These are phyloP conservation scores for Pleoardoris graminearum DNA, from an alignment of 2,329 filamentous ascomycete genomes.

Conservation along the genomic window DNA sequence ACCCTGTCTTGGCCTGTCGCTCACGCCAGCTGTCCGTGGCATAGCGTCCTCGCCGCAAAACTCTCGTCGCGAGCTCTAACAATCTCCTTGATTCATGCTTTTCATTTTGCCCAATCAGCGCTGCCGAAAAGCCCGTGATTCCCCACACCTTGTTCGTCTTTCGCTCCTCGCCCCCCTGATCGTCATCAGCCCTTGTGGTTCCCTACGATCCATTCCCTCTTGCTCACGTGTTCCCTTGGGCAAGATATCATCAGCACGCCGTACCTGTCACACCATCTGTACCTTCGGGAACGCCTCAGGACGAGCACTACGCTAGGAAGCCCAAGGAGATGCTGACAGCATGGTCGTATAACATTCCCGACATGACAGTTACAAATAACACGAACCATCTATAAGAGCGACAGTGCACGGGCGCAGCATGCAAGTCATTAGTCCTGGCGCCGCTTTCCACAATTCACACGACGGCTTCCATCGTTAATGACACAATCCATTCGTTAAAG, in stretches of 20 bases:
- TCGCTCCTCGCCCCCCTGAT: conserved; percentile 5
- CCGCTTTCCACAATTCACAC: no score
- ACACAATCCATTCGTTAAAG: no score
- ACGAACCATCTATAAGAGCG: no score
- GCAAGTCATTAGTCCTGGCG: no score
- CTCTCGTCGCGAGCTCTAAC: conserved; percentile 27
- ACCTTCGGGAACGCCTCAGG: neutral
- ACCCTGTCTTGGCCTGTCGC: conserved; percentile 14
- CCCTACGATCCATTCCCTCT: no score
- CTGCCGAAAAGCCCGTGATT: neutral
- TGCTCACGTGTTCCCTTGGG: no score
- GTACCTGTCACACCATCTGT: neutral
- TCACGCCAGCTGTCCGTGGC: conserved; percentile 12
- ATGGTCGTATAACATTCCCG: no score
- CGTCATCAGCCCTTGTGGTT: no score
- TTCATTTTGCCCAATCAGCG: conserved; percentile 27
- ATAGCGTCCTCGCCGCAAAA: conserved; percentile 30
- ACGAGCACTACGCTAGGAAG: neutral
- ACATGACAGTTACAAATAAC: no score
- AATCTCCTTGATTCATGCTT: conserved; percentile 41
- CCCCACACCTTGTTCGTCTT: conserved; percentile 8
- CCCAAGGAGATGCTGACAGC: neutral
- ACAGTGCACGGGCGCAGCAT: no score
- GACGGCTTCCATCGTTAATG: no score
- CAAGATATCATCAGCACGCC: neutral